Evolutionary conservation across 441 rosid genomes (phyloP).

Genomic region (Bocquillonia castaneifolia): DNA sequence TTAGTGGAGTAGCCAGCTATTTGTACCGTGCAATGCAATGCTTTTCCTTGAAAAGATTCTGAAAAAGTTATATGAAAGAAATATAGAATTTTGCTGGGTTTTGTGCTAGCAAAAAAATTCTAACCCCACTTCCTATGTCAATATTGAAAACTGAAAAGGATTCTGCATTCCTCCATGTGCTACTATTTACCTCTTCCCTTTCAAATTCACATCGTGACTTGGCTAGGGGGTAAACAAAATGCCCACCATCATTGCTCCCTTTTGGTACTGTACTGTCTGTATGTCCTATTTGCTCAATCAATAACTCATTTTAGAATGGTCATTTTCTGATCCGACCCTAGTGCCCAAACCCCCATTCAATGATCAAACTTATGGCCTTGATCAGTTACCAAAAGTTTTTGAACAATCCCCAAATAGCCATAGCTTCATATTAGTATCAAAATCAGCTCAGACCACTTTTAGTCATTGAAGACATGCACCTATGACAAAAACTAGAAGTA

Average conservation of each 20-base stretch:
- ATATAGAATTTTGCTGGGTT: background rate
- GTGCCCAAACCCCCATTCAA: no score
- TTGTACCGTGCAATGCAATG: background rate
- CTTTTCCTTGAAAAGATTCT: constrained; percentile 20
- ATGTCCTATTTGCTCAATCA: background rate
- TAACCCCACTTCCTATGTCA: constrained; percentile 12
- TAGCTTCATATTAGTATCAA: no score
- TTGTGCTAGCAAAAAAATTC: constrained; percentile 4
- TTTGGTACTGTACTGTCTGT: background rate
- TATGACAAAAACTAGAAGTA: no score
- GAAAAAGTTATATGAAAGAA: constrained; percentile 13
- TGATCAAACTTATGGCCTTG: background rate
- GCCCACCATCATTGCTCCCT: background rate
- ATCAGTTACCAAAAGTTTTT: background rate
- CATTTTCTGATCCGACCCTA: no score
- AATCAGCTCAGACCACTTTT: no score
- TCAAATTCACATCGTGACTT: background rate
- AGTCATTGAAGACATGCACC: no score
- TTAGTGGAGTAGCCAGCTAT: constrained; percentile 35
- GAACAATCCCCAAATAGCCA: no score
- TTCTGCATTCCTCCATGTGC: background rate
- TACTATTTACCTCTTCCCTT: background rate
- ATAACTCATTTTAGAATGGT: background rate
- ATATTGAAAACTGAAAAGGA: background rate
- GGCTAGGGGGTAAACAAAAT: background rate